Evolutionary conservation across 2,329 filamentous ascomycete species (phyloP).

Genomic region (Ophiosphaerella narmari): DNA sequence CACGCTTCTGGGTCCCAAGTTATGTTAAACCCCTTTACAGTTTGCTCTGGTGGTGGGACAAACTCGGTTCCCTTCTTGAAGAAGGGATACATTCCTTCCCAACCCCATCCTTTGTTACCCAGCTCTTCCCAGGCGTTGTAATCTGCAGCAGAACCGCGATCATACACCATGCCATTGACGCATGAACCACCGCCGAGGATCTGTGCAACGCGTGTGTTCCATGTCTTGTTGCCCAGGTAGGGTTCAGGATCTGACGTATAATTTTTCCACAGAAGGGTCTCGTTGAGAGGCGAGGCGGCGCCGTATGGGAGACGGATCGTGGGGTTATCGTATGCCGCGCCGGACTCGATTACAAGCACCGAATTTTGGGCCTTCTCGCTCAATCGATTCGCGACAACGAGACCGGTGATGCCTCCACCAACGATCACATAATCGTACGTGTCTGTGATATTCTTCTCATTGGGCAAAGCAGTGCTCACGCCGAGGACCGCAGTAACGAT

Average conservation of each 20-base stretch:
- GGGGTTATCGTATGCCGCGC: constrained; percentile 12
- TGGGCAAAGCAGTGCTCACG: neutral
- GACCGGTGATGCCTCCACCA: constrained; percentile 23
- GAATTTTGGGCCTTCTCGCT: constrained; percentile 13
- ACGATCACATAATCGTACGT: constrained; percentile 27
- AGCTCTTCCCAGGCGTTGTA: constrained; percentile 60
- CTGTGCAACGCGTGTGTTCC: constrained; percentile 22
- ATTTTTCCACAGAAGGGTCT: constrained; percentile 14
- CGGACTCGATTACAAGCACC: constrained; percentile 24
- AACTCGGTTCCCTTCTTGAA: constrained; percentile 32
- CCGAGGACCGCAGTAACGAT: neutral
- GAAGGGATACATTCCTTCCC: constrained; percentile 50
- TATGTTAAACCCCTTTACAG: constrained; percentile 5
- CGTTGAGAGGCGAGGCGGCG: constrained; percentile 11
- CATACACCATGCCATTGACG: constrained; percentile 43
- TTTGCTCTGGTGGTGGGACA: constrained; percentile 8
- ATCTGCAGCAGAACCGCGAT: constrained; percentile 34
- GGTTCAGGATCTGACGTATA: constrained; percentile 17
- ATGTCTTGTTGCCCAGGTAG: constrained; percentile 26
- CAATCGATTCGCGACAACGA: constrained; percentile 24
- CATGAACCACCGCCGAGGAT: constrained; percentile 40
- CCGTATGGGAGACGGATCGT: constrained; percentile 10
- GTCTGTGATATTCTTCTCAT: neutral
- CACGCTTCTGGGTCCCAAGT: constrained; percentile 15
- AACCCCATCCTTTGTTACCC: constrained; percentile 63